Evolutionary conservation across 164 flowering plant species (phyloP), one percentile per base, ranked within the genome.

Genomic region (Liquidambar formosana): DNA sequence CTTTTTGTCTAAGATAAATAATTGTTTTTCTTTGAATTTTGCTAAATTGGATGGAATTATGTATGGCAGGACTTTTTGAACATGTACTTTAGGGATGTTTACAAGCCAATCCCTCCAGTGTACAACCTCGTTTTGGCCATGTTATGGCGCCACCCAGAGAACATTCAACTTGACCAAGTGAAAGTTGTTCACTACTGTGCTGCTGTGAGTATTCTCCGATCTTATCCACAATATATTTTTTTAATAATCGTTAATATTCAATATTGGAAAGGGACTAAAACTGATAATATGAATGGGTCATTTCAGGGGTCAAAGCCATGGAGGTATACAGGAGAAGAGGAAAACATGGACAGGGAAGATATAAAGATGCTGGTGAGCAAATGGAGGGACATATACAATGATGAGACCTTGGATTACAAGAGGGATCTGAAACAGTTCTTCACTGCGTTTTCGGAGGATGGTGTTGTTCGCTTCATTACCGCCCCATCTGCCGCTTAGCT

Each of bases 111-210:
- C 22, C 78, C 80, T 47, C 45, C 68, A 0, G 43, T 23, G 0
- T 79, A 79, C 73, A 79, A 79, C 64, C 82, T 79, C 25, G 82
- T 79, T 10, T 22, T 76, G 65, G 82, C 82, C 19, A 67, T 79
- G 78, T 44, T 79, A 12, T 76, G 82, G 82, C 75, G 80, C 52
- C 82, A 79, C 53, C 80, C 80, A 22, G 80, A 79, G 56, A 76
- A 76, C 22, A 53, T 76, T 0, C 71, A 79, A 51, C 26, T 79
- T 14, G 75, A 72, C 66, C 22, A 73, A 58, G 78, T 73, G 8
- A 76, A 76, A 44, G 82, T 76, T 12, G 78, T 71, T 23, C 82
- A 79, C 22, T 76, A 79, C 41, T 79, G 82, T 53, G 82, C 82
- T 6, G 80, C 75, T 26, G 80, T 77, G 66, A 58, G 70, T 61